Evolutionary conservation across 106 monocot species (phyloP), one percentile per base, ranked within the genome.

Genomic region (Dendrobium chrysotoxum): DNA sequence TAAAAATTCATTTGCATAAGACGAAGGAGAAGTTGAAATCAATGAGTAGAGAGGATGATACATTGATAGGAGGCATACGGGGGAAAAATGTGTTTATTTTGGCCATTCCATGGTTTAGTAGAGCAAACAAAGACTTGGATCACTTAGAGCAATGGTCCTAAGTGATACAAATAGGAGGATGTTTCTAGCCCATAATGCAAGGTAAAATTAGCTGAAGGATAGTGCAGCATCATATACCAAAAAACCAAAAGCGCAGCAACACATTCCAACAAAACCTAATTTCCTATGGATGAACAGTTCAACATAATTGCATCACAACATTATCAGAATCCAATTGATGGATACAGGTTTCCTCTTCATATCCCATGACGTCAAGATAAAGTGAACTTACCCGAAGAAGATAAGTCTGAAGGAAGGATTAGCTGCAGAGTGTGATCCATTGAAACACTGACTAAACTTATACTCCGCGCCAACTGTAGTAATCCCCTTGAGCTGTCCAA

Each of bases 401-500:
- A 86, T 65, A 89, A 88, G 83, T 98, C 94, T 39, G 89, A 87
- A 40, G 91, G 97, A 85, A 89, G 78, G 41, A 95, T 83, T 10
- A 98, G 81, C 70, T 89, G 86, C 85, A 98, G 77, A 2, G 92
- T 86, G 81, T 94, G 94, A 80, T 98, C 97, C 74, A 95, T 44
- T 28, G 89, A 91, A 80, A 95, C 89, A 41, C 82, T 83, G 81
- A 98, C 84, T 17, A 98, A 82, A 79, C 87, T 98, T 53, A 98
- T 95, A 79, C 97, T 98, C 74, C 89, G 90, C n/a, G 94, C 90
- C 73, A 92, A 86, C 41, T 95, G 92, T 81, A 89, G 82, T 17
- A 88, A 82, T 16, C 95, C 93, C 75, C 85, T 88, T 13, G 91
- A 84, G 64, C 79, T 82, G 71, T 93, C 95, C 39, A 85, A 40